A percentile compares a stretch with the other conserved stretches of the same genome.
phyloP scores from a whole-genome alignment of 768 basidiomycete genomes.

The Pisolithus marmoratus region DNA sequence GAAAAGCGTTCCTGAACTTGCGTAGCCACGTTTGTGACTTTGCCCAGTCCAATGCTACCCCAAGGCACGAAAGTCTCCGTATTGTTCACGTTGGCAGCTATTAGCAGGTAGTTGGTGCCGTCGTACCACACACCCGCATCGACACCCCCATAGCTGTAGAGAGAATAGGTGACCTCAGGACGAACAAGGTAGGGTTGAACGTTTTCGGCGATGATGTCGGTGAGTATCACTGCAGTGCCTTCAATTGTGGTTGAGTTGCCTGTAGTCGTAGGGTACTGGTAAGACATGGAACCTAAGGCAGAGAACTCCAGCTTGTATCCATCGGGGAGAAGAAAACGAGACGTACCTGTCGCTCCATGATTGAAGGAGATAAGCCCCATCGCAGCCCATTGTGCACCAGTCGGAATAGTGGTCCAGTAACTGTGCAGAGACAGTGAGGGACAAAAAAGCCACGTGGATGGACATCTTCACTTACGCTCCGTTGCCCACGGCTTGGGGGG shows the following conservation, averaged over 20 bases:
- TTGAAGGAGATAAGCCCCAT: slow-evolving; percentile 20
- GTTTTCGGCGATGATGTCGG: background rate
- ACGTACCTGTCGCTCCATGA: slow-evolving; percentile 22
- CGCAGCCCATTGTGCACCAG: slow-evolving; percentile 21
- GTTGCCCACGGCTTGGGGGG: slow-evolving; percentile 70
- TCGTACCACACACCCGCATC: slow-evolving; percentile 20
- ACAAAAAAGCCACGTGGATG: background rate
- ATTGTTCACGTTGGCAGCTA: slow-evolving; percentile 11
- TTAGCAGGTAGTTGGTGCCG: slow-evolving; percentile 17
- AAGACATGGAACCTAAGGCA: slow-evolving; percentile 22
- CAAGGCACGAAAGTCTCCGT: slow-evolving; percentile 10
- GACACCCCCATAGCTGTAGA: slow-evolving; percentile 12
- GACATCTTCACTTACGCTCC: slow-evolving; percentile 20
- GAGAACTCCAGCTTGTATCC: background rate
- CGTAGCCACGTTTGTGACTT: slow-evolving; percentile 10
- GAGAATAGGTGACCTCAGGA: slow-evolving; percentile 1
- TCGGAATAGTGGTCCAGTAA: slow-evolving; percentile 25
- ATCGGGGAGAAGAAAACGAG: background rate
- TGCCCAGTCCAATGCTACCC: slow-evolving; percentile 12
- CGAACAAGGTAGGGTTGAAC: slow-evolving; percentile 17
- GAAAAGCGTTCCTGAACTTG: slow-evolving; percentile 14
- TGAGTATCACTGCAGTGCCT: slow-evolving; percentile 9
- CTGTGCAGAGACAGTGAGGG: slow-evolving; percentile 5
- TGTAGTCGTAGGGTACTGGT: slow-evolving; percentile 7
- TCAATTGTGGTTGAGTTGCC: slow-evolving; percentile 2